Conservation (phyloP, 257 asterid species). For the Plantago elongata region DNA sequence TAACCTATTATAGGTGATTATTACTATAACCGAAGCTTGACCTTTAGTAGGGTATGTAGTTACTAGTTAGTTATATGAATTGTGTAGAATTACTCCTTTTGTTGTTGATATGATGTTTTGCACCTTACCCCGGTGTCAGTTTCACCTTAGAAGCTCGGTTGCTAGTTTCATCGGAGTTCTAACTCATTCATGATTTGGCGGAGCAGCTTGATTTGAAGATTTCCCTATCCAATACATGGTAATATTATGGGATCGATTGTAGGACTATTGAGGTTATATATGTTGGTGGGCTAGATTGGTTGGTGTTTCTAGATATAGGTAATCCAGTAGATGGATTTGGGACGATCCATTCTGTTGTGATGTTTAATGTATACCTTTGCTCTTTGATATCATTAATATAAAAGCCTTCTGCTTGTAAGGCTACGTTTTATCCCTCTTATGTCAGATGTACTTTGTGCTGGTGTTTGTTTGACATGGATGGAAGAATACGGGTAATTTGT, state of each 20-base stretch:
- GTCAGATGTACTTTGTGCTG: too few species aligned
- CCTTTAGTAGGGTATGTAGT: slow-evolving; percentile 34
- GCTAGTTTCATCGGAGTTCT: slow-evolving; percentile 1
- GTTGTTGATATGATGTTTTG: slow-evolving; percentile 26
- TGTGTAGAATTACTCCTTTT: slow-evolving; percentile 34
- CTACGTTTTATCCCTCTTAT: too few species aligned
- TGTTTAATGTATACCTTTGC: slow-evolving; percentile 30
- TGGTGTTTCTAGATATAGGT: slow-evolving; percentile 17
- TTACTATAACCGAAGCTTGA: slow-evolving; percentile 30
- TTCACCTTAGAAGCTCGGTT: slow-evolving; percentile 21
- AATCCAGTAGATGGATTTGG: slow-evolving; percentile 41
- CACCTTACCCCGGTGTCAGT: slow-evolving; percentile 16
- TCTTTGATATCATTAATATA: slow-evolving; percentile 33
- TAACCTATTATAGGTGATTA: slow-evolving; percentile 22
- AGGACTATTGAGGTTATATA: slow-evolving; percentile 14
- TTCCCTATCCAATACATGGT: slow-evolving; percentile 13
- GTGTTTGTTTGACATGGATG: too few species aligned
- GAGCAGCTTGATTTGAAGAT: slow-evolving; percentile 17
- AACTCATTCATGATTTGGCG: slow-evolving; percentile 5
- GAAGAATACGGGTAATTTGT: too few species aligned
- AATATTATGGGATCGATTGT: slow-evolving; percentile 14
- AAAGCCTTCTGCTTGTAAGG: slow-evolving; percentile 16
- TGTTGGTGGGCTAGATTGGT: slow-evolving; percentile 11
- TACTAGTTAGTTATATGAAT: slow-evolving; percentile 24
- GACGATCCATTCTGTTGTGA: slow-evolving; percentile 40